These are phyloP conservation scores for Colletotrichum sp. DNA, from an alignment of 2,329 filamentous ascomycete species.

Conservation along the genomic window DNA sequence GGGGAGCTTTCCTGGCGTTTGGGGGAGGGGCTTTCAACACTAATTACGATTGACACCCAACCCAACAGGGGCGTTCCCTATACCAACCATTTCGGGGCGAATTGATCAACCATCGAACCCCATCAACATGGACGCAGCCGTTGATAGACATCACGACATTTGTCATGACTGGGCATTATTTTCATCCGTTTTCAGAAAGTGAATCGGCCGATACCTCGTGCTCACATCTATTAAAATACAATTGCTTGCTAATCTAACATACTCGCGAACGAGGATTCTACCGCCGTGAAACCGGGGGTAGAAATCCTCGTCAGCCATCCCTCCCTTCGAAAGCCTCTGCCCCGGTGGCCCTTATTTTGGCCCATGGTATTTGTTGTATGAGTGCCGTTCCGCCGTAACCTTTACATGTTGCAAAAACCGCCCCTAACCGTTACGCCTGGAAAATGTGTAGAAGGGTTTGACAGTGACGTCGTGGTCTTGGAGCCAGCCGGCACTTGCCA, in stretches of 20 bases:
- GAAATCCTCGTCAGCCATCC: background rate
- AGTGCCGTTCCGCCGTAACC: constrained; percentile 21
- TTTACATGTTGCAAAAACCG: constrained; percentile 23
- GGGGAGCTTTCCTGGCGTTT: background rate
- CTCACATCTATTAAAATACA: constrained; percentile 49
- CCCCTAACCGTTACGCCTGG: constrained; percentile 19
- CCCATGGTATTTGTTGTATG: constrained; percentile 29
- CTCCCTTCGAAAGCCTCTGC: background rate
- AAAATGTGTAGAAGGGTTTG: constrained; percentile 10
- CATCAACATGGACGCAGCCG: background rate
- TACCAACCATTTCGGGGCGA: background rate
- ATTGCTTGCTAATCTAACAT: constrained; percentile 24
- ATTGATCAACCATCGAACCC: background rate
- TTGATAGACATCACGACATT: background rate
- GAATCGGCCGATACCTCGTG: constrained; percentile 11
- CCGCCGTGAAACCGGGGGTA: background rate
- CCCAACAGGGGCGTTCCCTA: constrained; percentile 16
- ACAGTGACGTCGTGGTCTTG: background rate
- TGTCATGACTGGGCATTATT: background rate
- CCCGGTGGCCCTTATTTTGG: constrained; percentile 3
- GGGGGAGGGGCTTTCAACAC: background rate
- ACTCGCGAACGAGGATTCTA: constrained; percentile 3
- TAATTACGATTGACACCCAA: background rate
- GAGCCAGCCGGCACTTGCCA: background rate
- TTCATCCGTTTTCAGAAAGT: background rate